Base-by-base conservation (phyloP, 2,329 filamentous ascomycete genomes). In the Colletotrichum caudatum region DNA sequence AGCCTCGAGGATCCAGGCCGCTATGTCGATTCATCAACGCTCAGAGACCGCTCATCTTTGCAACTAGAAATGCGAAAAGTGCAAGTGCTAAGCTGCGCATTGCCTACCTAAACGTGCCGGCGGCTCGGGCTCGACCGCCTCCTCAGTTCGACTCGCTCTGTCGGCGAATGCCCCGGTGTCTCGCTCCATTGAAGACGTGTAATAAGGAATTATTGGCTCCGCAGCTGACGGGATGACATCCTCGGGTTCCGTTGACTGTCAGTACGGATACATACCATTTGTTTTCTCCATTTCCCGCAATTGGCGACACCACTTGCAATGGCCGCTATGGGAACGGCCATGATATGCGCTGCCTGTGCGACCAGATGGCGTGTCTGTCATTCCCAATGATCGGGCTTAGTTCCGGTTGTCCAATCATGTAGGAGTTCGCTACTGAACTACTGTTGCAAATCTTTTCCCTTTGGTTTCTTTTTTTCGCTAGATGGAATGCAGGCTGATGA, bases 381-480 rank as follows among this genome's bases (percentile, higher is more conserved):
- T 46, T 48, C 46, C 37, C 29, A 54, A 48, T 23, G 16, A 39
- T 54, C 54, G 54, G 66, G 65, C 54, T 18, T 54, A 23, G 39
- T 59, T 65, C 66, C 66, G 66, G 29, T 54, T 37, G 20, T 53
- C 66, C 53, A 54, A 69, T 69, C 54, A 62, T 41, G 53, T 23
- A 54, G 37, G 18, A 66, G 46, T 26, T 20, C 61, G 61, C 46
- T 20, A 41, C 35, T 46, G 54, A 51, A 66, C 44, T 66, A 39
- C 46, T 62, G 41, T 58, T 65, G 66, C n/a, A 29, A 59, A 64
- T 56, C 61, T 44, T 56, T 64, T 51, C 23, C 59, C 14, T 18
- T 26, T 18, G 7, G 23, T 35, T n/a, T 50, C 39, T 23, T 65
- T 48, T 65, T 54, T 60, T 48, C 54, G 44, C 53, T 35, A 18